Percentiles rank a stretch among this genome's conserved stretches.
These are phyloP conservation scores for Kwoniella sp. DNA, from an alignment of 768 basidiomycete genomes.

Conservation along the genomic window DNA sequence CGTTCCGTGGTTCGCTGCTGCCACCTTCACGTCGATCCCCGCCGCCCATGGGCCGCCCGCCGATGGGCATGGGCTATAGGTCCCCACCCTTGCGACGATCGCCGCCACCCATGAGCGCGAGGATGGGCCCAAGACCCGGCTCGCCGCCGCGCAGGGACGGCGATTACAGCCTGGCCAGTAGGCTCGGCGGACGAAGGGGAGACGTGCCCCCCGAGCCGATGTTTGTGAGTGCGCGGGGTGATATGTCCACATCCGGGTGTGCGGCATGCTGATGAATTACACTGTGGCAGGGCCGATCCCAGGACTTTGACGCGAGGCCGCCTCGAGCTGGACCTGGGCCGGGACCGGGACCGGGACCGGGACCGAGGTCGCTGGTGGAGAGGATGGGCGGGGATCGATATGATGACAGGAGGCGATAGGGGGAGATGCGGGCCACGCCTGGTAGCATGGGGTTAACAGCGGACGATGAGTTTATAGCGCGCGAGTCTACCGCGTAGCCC, in stretches of 20 bases:
- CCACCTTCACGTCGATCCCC: too few relatives aligned
- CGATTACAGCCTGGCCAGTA: neutral
- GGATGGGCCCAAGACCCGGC: slow-evolving; percentile 1
- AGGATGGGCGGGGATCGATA: slow-evolving; percentile 8
- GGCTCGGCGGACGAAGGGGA: neutral
- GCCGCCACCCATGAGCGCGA: neutral
- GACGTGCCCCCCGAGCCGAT: slow-evolving; percentile 13
- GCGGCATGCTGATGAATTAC: neutral
- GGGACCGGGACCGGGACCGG: neutral
- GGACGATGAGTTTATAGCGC: too few relatives aligned
- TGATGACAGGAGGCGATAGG: neutral
- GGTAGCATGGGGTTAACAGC: too few relatives aligned
- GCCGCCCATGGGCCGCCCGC: too few relatives aligned
- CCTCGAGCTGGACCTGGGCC: too few relatives aligned
- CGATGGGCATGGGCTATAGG: too few relatives aligned
- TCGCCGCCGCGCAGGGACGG: neutral
- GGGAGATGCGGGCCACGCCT: too few relatives aligned
- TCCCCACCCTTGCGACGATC: too few relatives aligned
- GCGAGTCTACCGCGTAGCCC: too few relatives aligned
- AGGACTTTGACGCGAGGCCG: too few relatives aligned
- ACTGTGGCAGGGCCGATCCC: too few relatives aligned
- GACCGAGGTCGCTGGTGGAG: slow-evolving; percentile 7
- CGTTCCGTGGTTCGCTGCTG: too few relatives aligned
- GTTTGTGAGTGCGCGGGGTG: slow-evolving; percentile 5
- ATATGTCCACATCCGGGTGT: neutral